phyloP scores from a whole-genome alignment of 208 protist genomes.

The Wallacemonas collosoma region DNA sequence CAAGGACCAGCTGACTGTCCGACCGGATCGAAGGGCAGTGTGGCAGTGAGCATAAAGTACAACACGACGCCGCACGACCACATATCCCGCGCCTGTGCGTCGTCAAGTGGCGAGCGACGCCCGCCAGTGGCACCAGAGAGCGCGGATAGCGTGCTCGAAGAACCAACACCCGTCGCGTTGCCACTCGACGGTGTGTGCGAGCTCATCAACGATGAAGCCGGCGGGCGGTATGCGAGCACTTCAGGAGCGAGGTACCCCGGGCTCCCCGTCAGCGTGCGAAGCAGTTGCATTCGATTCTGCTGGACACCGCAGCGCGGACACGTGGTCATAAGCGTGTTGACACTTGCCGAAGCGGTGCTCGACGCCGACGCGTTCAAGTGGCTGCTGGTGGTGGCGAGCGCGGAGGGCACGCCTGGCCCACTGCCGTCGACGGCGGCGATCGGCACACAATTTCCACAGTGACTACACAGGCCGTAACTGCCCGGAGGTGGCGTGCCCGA shows the following conservation, averaged over 20 bases:
- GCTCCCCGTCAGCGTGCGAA: slow-evolving; percentile 68
- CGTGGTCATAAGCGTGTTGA: slow-evolving; percentile 43
- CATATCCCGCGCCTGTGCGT: slow-evolving; percentile 91
- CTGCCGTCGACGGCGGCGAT: slow-evolving; percentile 22
- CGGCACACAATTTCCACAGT: slow-evolving; percentile 29
- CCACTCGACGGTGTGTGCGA: neutral
- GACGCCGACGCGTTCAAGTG: neutral
- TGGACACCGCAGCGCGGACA: slow-evolving; percentile 46
- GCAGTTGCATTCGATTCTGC: slow-evolving; percentile 41
- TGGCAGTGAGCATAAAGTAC: slow-evolving; percentile 89
- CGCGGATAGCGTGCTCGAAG: neutral
- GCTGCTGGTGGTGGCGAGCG: neutral
- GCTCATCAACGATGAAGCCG: slow-evolving; percentile 31
- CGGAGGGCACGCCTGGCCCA: neutral
- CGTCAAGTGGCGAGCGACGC: slow-evolving; percentile 41
- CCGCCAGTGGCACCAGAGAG: neutral
- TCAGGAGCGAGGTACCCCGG: slow-evolving; percentile 83
- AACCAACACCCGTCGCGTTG: neutral
- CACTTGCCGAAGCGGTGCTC: neutral
- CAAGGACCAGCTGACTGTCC: slow-evolving; percentile 22
- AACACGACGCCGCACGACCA: slow-evolving; percentile 93
- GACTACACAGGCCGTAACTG: slow-evolving; percentile 31
- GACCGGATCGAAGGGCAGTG: slow-evolving; percentile 76
- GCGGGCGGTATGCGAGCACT: slow-evolving; percentile 54
- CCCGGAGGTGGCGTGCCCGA: slow-evolving; percentile 33